Evolutionary conservation across 2,329 filamentous ascomycete genomes (phyloP).

Genomic region (Trichoderma sp.): DNA sequence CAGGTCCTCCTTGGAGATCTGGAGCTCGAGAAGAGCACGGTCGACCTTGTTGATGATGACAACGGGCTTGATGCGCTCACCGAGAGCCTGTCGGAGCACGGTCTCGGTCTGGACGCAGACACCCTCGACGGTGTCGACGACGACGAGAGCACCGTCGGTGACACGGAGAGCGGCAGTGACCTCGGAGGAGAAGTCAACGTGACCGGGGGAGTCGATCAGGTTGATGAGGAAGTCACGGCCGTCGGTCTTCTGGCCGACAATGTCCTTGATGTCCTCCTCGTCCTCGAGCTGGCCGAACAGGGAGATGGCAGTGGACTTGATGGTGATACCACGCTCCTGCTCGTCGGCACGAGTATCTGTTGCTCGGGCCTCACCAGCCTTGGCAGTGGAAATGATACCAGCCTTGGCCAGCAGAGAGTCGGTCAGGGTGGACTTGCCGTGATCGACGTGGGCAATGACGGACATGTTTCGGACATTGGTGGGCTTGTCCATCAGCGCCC

Average conservation of each 20-base stretch:
- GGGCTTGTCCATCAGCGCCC: slow-evolving; percentile 76
- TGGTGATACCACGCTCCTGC: slow-evolving; percentile 99
- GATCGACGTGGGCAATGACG: slow-evolving; percentile 99
- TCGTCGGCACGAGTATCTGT: slow-evolving; percentile 97
- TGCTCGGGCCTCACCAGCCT: slow-evolving; percentile 93
- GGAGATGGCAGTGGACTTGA: slow-evolving; percentile 99
- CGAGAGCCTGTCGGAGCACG: slow-evolving; percentile 96
- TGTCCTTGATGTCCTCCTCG: slow-evolving; percentile 90
- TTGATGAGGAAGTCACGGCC: slow-evolving; percentile 99
- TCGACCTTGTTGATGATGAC: slow-evolving; percentile 99
- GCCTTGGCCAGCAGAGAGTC: slow-evolving; percentile 98
- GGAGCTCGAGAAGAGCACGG: slow-evolving; percentile 97
- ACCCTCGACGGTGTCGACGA: slow-evolving; percentile 99
- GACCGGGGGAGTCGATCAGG: slow-evolving; percentile 98
- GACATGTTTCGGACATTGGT: slow-evolving; percentile 91
- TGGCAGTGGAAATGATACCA: slow-evolving; percentile 98
- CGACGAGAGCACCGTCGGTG: slow-evolving; percentile 98
- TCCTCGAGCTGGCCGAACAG: slow-evolving; percentile 84
- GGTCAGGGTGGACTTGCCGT: slow-evolving; percentile 99
- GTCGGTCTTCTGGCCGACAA: slow-evolving; percentile 81
- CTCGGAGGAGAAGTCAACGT: slow-evolving; percentile 99
- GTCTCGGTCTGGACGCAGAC: slow-evolving; percentile 99
- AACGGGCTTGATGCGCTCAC: slow-evolving; percentile 99
- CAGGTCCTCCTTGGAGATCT: slow-evolving; percentile 97
- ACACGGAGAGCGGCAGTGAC: slow-evolving; percentile 99